phyloP scores from a whole-genome alignment of 2,329 filamentous ascomycete genomes.

The Coleophoma crateriformis region DNA sequence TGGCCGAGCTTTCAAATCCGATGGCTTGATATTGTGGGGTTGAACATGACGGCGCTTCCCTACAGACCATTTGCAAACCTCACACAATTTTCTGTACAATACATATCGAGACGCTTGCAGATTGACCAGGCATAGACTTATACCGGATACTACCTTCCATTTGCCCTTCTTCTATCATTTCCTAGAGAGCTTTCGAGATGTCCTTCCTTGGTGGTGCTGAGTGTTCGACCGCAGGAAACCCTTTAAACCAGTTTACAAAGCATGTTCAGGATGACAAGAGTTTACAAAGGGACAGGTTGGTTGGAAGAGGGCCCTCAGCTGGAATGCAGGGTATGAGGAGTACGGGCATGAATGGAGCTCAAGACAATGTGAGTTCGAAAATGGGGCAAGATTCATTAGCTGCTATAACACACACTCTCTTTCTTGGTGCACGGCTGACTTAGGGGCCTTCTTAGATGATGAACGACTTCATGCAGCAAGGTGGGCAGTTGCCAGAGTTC shows the following conservation, averaged over 20 bases:
- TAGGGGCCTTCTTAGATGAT: slow-evolving; percentile 61
- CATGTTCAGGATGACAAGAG: slow-evolving; percentile 96
- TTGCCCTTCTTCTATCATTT: background rate
- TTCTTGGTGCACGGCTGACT: slow-evolving; percentile 6
- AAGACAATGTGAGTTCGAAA: slow-evolving; percentile 57
- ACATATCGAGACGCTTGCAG: background rate
- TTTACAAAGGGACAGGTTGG: slow-evolving; percentile 83
- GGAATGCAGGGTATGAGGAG: slow-evolving; percentile 75
- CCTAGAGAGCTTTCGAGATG: slow-evolving; percentile 46
- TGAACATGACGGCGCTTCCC: too few relatives aligned
- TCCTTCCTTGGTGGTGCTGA: slow-evolving; percentile 94
- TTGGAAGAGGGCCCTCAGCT: slow-evolving; percentile 66
- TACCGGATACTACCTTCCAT: background rate
- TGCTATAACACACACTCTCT: background rate
- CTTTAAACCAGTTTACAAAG: slow-evolving; percentile 95
- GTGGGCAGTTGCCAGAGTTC: slow-evolving; percentile 47
- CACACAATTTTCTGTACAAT: too few relatives aligned
- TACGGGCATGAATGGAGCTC: slow-evolving; percentile 47
- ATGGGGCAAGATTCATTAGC: background rate
- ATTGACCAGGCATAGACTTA: background rate
- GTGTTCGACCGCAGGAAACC: slow-evolving; percentile 94
- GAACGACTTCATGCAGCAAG: slow-evolving; percentile 86
- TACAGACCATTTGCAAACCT: too few relatives aligned
- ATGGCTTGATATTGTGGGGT: background rate
- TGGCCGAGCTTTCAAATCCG: background rate